Conservation (phyloP, 371 early-diverging fungal genomes). For the Mucor irregularis region DNA sequence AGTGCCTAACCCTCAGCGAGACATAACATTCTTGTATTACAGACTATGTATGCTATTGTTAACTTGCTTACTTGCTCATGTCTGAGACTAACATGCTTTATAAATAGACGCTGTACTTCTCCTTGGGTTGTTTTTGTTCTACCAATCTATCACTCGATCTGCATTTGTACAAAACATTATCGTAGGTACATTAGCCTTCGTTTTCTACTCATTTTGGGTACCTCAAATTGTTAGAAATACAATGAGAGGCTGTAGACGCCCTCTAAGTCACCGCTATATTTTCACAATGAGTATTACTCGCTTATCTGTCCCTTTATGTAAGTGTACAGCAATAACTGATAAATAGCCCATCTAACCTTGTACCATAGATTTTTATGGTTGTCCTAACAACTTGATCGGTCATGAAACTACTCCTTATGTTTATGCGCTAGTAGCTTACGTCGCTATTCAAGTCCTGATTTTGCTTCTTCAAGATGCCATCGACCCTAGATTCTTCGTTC, state of each 20-base stretch:
- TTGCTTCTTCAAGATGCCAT: conserved; percentile 70
- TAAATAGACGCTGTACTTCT: conserved; percentile 57
- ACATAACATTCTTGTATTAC: conserved; percentile 25
- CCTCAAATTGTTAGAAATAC: conserved; percentile 77
- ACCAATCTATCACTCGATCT: conserved; percentile 61
- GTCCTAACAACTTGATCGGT: conserved; percentile 59
- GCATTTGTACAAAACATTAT: conserved; percentile 53
- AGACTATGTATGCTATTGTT: conserved; percentile 27
- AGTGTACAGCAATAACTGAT: too few relatives aligned
- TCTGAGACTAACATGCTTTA: too few relatives aligned
- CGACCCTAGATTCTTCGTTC: conserved; percentile 78
- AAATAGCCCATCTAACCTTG: too few relatives aligned
- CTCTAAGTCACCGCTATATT: conserved; percentile 62
- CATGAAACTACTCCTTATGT: conserved; percentile 56
- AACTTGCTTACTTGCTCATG: too few relatives aligned
- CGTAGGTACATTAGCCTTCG: conserved; percentile 48
- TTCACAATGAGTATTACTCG: conserved; percentile 64
- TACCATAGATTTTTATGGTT: conserved; percentile 56
- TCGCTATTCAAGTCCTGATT: conserved; percentile 58
- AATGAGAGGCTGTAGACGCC: conserved; percentile 61
- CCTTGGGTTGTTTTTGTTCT: conserved; percentile 65
- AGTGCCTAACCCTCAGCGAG: conserved; percentile 19
- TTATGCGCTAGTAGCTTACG: conserved; percentile 57
- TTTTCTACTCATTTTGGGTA: conserved; percentile 76
- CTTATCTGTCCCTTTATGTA: conserved; percentile 64